Percentiles rank a stretch among this genome's conserved stretches.
Evolutionary conservation across 306 rosid species (phyloP).

Genomic region (Lathyrus tuberosus): DNA sequence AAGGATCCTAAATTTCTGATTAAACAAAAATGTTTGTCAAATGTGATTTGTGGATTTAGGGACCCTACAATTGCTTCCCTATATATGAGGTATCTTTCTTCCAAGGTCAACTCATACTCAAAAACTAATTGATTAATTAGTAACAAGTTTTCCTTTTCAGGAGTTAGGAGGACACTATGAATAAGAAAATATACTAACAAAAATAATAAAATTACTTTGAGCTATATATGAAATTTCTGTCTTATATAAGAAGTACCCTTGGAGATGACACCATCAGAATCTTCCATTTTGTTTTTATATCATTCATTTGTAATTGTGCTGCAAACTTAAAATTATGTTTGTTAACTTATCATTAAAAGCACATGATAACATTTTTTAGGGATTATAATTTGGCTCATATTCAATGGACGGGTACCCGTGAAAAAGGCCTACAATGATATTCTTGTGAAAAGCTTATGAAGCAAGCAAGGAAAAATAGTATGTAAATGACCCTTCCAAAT

Average conservation of each 20-base stretch:
- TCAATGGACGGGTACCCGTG: too few relatives aligned
- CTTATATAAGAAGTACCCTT: slow-evolving; percentile 36
- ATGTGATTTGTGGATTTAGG: slow-evolving; percentile 36
- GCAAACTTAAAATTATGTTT: slow-evolving; percentile 7
- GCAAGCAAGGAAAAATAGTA: too few relatives aligned
- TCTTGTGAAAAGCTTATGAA: too few relatives aligned
- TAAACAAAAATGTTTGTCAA: slow-evolving; percentile 26
- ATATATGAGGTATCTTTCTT: slow-evolving; percentile 23
- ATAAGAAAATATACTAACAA: not conserved
- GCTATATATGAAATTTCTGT: slow-evolving; percentile 33
- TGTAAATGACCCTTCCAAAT: too few relatives aligned
- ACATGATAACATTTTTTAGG: too few relatives aligned
- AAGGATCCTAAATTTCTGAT: slow-evolving; percentile 25
- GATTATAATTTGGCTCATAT: too few relatives aligned
- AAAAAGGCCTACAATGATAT: too few relatives aligned
- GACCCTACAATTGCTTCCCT: slow-evolving; percentile 1
- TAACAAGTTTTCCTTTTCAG: not conserved
- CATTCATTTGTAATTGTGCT: slow-evolving; percentile 34
- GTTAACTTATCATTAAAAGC: not conserved
- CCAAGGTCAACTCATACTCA: slow-evolving; percentile 22
- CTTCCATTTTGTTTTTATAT: slow-evolving; percentile 22
- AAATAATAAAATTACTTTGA: not conserved
- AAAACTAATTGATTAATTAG: slow-evolving; percentile 4
- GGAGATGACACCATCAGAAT: slow-evolving; percentile 35
- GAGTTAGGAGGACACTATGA: slow-evolving; percentile 1